Evolutionary conservation across 495 filamentous ascomycete genomes (phyloP).

Genomic region (Daldinia decipiens): DNA sequence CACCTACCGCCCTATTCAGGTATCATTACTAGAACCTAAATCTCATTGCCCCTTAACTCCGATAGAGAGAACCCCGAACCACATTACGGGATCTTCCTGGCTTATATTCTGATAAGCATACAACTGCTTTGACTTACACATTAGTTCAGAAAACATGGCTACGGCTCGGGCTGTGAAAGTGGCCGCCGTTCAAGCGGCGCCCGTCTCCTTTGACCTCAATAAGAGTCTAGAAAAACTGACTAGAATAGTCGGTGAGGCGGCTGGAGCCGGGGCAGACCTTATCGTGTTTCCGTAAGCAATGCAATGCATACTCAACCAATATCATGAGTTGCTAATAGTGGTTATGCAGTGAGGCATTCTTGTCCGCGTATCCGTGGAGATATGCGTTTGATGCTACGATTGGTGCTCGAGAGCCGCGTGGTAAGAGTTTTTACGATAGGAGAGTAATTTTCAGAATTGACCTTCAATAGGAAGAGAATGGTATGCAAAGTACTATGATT

Average conservation of each 20-base stretch:
- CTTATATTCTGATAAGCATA: conserved; percentile 6
- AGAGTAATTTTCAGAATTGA: conserved; percentile 19
- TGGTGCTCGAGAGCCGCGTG: conserved; percentile 54
- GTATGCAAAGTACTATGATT: conserved; percentile 56
- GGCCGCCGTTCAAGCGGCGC: conserved; percentile 57
- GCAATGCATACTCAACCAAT: conserved; percentile 38
- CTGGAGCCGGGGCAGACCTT: conserved; percentile 55
- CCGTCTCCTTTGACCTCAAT: conserved; percentile 54
- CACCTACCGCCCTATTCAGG: conserved; percentile 19
- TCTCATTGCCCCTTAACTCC: conserved; percentile 4
- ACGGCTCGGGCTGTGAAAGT: conserved; percentile 39
- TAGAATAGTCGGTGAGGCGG: conserved; percentile 54
- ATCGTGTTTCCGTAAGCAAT: conserved; percentile 57
- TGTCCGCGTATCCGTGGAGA: conserved; percentile 57
- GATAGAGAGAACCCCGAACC: conserved; percentile 11
- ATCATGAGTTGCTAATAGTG: background rate
- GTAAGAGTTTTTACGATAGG: conserved; percentile 35
- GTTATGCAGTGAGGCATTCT: conserved; percentile 50
- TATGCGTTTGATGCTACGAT: conserved; percentile 58
- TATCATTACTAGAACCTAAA: conserved; percentile 5
- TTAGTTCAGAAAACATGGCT: conserved; percentile 36
- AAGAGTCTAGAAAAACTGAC: conserved; percentile 53
- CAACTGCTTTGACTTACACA: conserved; percentile 11
- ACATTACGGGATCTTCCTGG: conserved; percentile 6
- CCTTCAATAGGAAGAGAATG: conserved; percentile 50